A percentile compares a stretch with the other conserved stretches of the same genome.
phyloP scores from a whole-genome alignment of 2,329 filamentous ascomycete genomes.

The Pestalotiopsis sp. region DNA sequence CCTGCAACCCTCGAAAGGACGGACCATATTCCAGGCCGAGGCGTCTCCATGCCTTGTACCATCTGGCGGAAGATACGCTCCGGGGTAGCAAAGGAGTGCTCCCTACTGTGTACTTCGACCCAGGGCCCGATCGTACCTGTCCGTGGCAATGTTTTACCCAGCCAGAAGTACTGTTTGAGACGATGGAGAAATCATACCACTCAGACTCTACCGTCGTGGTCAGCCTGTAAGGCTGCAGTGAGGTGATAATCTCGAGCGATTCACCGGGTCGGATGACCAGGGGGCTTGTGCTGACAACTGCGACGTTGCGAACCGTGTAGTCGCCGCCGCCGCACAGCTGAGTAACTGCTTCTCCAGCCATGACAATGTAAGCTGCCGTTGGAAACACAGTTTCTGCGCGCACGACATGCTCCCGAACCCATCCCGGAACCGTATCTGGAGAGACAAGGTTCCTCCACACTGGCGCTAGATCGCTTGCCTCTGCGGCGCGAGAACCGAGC shows the following conservation, averaged over 20 bases:
- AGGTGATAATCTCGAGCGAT: slow-evolving; percentile 27
- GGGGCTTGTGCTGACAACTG: slow-evolving; percentile 13
- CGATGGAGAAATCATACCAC: slow-evolving; percentile 31
- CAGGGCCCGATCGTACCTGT: not conserved
- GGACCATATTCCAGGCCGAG: slow-evolving; percentile 9
- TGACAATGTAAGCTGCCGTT: slow-evolving; percentile 19
- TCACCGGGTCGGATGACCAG: slow-evolving; percentile 22
- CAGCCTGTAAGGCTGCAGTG: slow-evolving; percentile 21
- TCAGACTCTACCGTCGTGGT: slow-evolving; percentile 22
- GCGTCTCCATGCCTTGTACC: not conserved
- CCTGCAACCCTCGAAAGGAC: not conserved
- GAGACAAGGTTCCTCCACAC: slow-evolving; percentile 10
- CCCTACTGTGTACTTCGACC: not conserved
- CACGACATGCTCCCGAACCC: slow-evolving; percentile 19
- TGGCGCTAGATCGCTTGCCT: slow-evolving; percentile 2
- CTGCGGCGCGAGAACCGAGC: slow-evolving; percentile 10
- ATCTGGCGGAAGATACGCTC: not conserved
- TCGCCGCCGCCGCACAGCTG: not conserved
- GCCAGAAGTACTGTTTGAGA: slow-evolving; percentile 23
- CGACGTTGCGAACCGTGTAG: slow-evolving; percentile 16
- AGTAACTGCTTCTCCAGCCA: slow-evolving; percentile 17
- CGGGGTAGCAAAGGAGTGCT: not conserved
- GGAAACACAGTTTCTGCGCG: slow-evolving; percentile 21
- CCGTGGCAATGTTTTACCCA: slow-evolving; percentile 31
- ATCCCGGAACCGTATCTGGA: slow-evolving; percentile 3